phyloP scores from a whole-genome alignment of 208 protist species.

The Trypanosoma scelopori region DNA sequence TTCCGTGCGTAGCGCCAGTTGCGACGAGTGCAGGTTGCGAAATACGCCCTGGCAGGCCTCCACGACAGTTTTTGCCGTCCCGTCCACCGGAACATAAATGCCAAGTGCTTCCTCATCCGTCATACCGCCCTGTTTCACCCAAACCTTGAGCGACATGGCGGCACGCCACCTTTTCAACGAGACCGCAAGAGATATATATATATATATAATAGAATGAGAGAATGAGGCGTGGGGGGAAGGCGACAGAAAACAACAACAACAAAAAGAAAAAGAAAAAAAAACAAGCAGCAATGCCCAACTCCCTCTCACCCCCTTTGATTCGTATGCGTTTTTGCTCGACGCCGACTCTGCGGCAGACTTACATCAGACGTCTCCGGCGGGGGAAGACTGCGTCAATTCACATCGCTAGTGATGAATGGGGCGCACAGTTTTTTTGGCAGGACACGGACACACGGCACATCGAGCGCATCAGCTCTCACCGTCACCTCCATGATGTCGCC shows the following conservation, averaged over 20 bases:
- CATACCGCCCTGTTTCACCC: slow-evolving; percentile 24
- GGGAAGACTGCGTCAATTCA: slow-evolving; percentile 8
- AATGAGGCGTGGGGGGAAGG: neutral
- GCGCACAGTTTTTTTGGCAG: slow-evolving; percentile 32
- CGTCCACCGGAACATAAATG: slow-evolving; percentile 19
- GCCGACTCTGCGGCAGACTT: neutral
- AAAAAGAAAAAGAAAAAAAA: slow-evolving; percentile 10
- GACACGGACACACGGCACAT: slow-evolving; percentile 45
- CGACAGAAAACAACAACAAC: neutral
- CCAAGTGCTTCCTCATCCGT: slow-evolving; percentile 26
- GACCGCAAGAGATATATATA: too few species aligned
- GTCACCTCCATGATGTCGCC: slow-evolving; percentile 64
- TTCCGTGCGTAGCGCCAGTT: slow-evolving; percentile 19
- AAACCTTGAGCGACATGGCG: slow-evolving; percentile 29
- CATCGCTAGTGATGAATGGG: slow-evolving; percentile 28
- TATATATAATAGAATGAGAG: slow-evolving; percentile 4
- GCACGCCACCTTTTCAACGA: too few species aligned
- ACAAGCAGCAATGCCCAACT: neutral
- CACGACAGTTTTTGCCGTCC: slow-evolving; percentile 26
- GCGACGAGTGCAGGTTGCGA: slow-evolving; percentile 7
- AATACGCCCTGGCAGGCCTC: slow-evolving; percentile 21
- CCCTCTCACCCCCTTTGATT: slow-evolving; percentile 1
- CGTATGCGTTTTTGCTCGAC: neutral
- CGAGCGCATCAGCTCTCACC: slow-evolving; percentile 44
- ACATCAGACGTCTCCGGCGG: neutral